Percentiles rank a stretch among this genome's conserved stretches.
phyloP scores from a whole-genome alignment of 2,329 filamentous ascomycete genomes.

The Atkinsonella texensis region DNA sequence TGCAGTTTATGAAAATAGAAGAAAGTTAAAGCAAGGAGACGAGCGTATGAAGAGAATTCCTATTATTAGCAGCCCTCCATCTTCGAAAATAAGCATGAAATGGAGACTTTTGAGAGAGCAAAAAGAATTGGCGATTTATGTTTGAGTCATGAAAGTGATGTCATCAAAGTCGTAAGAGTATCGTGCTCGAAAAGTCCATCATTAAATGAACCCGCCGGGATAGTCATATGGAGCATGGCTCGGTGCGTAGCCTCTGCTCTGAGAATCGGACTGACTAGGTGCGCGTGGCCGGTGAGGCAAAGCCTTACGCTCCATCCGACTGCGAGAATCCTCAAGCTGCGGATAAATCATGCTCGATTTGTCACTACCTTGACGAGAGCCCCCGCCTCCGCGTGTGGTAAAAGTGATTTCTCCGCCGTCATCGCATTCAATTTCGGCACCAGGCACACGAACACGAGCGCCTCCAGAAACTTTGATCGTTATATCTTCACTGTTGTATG shows the following conservation, averaged over 20 bases:
- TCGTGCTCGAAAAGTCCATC: slow-evolving; percentile 3
- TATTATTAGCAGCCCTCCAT: no score
- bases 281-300: slow-evolving; percentile 33
- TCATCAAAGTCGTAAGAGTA: not conserved
- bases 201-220: slow-evolving; percentile 19
- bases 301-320: slow-evolving; percentile 29
- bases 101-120: no score
- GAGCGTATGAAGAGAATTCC: no score
- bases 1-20: not conserved
- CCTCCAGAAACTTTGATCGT: slow-evolving; percentile 48
- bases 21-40: not conserved
- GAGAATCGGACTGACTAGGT: slow-evolving; percentile 37
- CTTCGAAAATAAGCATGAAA: no score
- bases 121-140: slow-evolving; percentile 4
- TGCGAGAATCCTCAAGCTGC: slow-evolving; percentile 31
- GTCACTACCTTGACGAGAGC: slow-evolving; percentile 36
- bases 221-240: slow-evolving; percentile 18
- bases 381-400: slow-evolving; percentile 17
- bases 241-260: slow-evolving; percentile 21
- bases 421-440: slow-evolving; percentile 44
- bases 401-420: slow-evolving; percentile 51
- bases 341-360: slow-evolving; percentile 35
- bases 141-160: slow-evolving; percentile 13
- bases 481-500: slow-evolving; percentile 39
- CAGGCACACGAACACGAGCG: slow-evolving; percentile 43